Evolutionary conservation across 2,329 filamentous ascomycete species (phyloP), one percentile per base, ranked within the genome.

Genomic region (Tothia fuscella): DNA sequence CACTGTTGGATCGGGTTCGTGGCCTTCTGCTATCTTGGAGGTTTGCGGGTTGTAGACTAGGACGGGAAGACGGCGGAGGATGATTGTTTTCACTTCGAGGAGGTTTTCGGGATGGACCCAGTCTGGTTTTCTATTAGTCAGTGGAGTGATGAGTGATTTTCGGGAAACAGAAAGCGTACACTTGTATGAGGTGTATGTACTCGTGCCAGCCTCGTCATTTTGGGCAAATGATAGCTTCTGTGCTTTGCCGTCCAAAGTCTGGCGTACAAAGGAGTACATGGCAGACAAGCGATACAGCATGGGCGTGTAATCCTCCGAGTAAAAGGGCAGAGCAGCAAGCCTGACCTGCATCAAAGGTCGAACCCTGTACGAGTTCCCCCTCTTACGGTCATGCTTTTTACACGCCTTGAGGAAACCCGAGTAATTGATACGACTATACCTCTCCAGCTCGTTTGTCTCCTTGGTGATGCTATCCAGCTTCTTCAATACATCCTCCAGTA

Each of bases 341-440:
- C 84, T 82, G 53, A 94, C 81, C 64, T 94, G 84, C 63, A 96
- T 79, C 67, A 96, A 79, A 21, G 91, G 88, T 19, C 86, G 78
- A 51, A 96, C 82, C 59, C 81, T 85, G 68, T 96, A 96, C 41
- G 78, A 74, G 50, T 78, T 73, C 43, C 88, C 88, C 50, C 89
- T 76, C 66, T 89, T 93, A 50, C 91, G 83, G 63, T 98, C 91
- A 64, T 98, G 91, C 67, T 98, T 98, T 77, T 98, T 98, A 43
- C 87, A 87, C 36, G 93, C 93, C 71, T 98, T 98, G 57, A 95
- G 74, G 63, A 96, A 94, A 36, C 87, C 91, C 5, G 91, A 94
- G 63, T 95, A 98, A 66, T 98, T 98, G 66, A 95, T 80, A 49
- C 81, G 83, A 62, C 86, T 91, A 65, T 91, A 98, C 61, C 85